phyloP scores from a whole-genome alignment of 2,329 filamentous ascomycete species.

The Clonostachys sp. region DNA sequence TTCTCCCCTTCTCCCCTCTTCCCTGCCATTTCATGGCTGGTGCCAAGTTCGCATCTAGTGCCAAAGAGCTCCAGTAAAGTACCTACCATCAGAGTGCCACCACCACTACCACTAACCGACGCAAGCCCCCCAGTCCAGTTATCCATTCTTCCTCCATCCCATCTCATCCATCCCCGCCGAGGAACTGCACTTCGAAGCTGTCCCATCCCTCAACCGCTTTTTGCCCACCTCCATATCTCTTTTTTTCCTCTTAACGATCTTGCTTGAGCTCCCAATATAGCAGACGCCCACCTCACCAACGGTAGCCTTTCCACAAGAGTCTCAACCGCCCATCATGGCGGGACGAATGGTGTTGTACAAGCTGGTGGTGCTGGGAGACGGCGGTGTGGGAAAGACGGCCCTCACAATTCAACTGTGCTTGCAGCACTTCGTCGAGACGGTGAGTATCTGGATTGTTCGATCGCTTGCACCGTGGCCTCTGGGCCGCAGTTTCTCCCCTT shows the following conservation, averaged over 20 bases:
- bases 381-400: conserved; percentile 91
- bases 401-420: conserved; percentile 94
- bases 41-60: no score
- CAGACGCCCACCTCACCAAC: no score
- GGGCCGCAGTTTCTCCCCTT: not conserved
- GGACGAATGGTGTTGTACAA: conserved; percentile 96
- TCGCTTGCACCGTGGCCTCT: not conserved
- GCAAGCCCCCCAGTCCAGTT: no score
- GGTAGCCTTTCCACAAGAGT: not conserved
- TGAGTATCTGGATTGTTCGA: conserved; percentile 31
- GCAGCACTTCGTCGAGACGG: conserved; percentile 96
- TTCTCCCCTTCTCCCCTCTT: no score
- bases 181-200: not conserved
- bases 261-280: no score
- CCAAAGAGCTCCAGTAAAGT: no score
- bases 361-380: conserved; percentile 90
- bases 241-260: no score
- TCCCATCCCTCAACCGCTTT: not conserved
- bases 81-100: no score
- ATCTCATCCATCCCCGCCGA: not conserved
- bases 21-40: no score
- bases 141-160: conserved; percentile 1
- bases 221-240: no score
- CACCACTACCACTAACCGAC: no score
- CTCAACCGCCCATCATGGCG: conserved; percentile 55